Percentiles rank a stretch among this genome's conserved stretches.
Conservation (phyloP, 495 filamentous ascomycete species). For the Hyaloscypha variabilis region DNA sequence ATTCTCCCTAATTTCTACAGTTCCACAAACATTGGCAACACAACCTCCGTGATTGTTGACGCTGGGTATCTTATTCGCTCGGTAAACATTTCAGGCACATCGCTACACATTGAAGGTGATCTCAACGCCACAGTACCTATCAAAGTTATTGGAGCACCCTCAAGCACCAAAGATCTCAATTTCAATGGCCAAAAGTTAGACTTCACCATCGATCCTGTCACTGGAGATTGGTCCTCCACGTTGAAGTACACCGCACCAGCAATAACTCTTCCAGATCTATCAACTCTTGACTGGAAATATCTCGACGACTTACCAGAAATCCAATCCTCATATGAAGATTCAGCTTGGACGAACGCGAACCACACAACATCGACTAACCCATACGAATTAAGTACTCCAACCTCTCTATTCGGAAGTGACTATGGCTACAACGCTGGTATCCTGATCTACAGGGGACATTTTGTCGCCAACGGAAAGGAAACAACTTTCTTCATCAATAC, state of each 20-base stretch:
- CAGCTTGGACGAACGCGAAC: slow-evolving; percentile 61
- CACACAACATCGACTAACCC: slow-evolving; percentile 54
- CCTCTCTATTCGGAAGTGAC: slow-evolving; percentile 67
- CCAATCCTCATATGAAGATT: slow-evolving; percentile 65
- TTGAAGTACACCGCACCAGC: slow-evolving; percentile 55
- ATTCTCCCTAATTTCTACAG: slow-evolving; percentile 5
- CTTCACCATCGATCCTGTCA: slow-evolving; percentile 44
- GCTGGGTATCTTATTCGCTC: slow-evolving; percentile 77
- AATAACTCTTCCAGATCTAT: slow-evolving; percentile 56
- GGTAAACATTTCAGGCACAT: slow-evolving; percentile 50
- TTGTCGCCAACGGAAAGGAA: slow-evolving; percentile 67
- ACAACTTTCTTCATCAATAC: slow-evolving; percentile 54
- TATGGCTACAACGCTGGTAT: slow-evolving; percentile 75
- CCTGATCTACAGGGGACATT: slow-evolving; percentile 72
- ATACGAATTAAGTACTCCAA: slow-evolving; percentile 59
- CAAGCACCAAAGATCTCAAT: slow-evolving; percentile 48
- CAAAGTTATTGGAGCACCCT: slow-evolving; percentile 65
- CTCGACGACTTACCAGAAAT: slow-evolving; percentile 74
- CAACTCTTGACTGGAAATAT: slow-evolving; percentile 66
- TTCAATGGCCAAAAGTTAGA: slow-evolving; percentile 58
- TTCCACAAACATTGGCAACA: slow-evolving; percentile 39
- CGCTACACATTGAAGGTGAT: slow-evolving; percentile 66
- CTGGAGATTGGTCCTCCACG: slow-evolving; percentile 54
- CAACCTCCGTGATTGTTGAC: slow-evolving; percentile 63
- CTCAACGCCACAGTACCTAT: slow-evolving; percentile 66